Evolutionary conservation across 495 filamentous ascomycete species (phyloP).

Genomic region (Polyplosphaeria fusca): DNA sequence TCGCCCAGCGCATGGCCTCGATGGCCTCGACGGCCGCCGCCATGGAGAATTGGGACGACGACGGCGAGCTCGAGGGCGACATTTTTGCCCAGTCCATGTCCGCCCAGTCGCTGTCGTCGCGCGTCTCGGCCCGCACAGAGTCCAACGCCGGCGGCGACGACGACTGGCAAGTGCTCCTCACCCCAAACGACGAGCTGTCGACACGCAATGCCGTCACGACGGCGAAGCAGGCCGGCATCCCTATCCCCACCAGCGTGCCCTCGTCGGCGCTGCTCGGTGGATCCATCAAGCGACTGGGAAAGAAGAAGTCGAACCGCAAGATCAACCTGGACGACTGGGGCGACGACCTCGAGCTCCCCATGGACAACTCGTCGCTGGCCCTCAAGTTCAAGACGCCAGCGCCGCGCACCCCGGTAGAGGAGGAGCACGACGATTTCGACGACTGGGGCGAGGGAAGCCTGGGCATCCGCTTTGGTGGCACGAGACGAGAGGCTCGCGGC

Average conservation of each 20-base stretch:
- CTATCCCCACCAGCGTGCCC: slow-evolving; percentile 85
- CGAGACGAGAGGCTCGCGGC: slow-evolving; percentile 69
- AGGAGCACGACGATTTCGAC: slow-evolving; percentile 71
- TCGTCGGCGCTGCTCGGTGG: slow-evolving; percentile 90
- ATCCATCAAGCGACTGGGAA: slow-evolving; percentile 87
- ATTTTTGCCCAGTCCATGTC: slow-evolving; percentile 63
- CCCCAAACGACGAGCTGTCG: slow-evolving; percentile 73
- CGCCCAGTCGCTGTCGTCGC: slow-evolving; percentile 71
- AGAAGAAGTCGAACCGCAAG: slow-evolving; percentile 68
- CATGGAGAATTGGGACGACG: slow-evolving; percentile 83
- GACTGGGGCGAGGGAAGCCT: slow-evolving; percentile 92
- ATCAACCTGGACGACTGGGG: slow-evolving; percentile 82
- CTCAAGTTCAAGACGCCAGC: slow-evolving; percentile 49
- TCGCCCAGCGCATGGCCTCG: slow-evolving; percentile 32
- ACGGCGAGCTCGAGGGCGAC: slow-evolving; percentile 70
- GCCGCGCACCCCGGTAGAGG: slow-evolving; percentile 48
- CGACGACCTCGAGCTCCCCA: slow-evolving; percentile 81
- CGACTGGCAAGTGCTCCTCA: slow-evolving; percentile 77
- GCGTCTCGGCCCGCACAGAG: slow-evolving; percentile 75
- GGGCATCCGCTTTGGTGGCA: slow-evolving; percentile 83
- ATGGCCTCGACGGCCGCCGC: slow-evolving; percentile 19
- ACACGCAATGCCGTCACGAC: slow-evolving; percentile 81
- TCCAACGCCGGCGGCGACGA: slow-evolving; percentile 65
- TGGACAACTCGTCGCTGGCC: slow-evolving; percentile 11
- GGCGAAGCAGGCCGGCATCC: slow-evolving; percentile 84